phyloP scores from a whole-genome alignment of 768 basidiomycete species.

The Hypholoma sublateritium region DNA sequence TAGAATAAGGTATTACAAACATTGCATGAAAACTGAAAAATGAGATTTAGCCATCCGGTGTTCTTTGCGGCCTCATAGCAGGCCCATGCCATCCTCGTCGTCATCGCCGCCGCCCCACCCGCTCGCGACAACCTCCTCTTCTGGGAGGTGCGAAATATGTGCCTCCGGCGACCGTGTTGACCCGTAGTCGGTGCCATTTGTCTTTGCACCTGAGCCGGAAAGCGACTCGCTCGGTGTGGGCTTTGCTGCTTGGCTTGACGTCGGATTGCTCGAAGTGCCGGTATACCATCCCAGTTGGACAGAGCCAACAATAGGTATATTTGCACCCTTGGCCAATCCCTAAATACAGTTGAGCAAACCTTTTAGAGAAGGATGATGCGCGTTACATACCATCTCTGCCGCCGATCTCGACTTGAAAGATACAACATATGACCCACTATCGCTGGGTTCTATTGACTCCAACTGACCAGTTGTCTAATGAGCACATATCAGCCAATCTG shows the following conservation, averaged over 20 bases:
- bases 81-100: conserved; percentile 76
- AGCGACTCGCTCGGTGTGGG: conserved; percentile 12
- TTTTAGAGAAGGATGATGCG: not conserved
- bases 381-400: conserved; percentile 66
- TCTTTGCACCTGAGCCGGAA: conserved; percentile 6
- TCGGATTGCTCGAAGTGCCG: conserved; percentile 25
- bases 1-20: conserved; percentile 15
- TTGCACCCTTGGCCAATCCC: conserved; percentile 72
- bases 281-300: conserved; percentile 71
- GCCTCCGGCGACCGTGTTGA: conserved; percentile 31
- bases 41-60: conserved; percentile 2
- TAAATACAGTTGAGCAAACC: conserved; percentile 26
- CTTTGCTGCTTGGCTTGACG: conserved; percentile 20
- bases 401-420: conserved; percentile 69
- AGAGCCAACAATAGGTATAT: conserved; percentile 63
- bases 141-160: conserved; percentile 28
- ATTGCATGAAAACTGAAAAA: conserved; percentile 10
- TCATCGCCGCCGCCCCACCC: conserved; percentile 75
- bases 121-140: conserved; percentile 63
- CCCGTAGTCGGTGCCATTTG: conserved; percentile 20
- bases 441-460: conserved; percentile 58
- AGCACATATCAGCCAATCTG: conserved; percentile 6
- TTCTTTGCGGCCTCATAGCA: conserved; percentile 37
- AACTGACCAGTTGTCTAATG: conserved; percentile 66
- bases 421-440: conserved; percentile 52